Evolutionary conservation across 768 basidiomycete species (phyloP), one percentile per base, ranked within the genome.

Genomic region (Boletus pseudo-olivaceus): DNA sequence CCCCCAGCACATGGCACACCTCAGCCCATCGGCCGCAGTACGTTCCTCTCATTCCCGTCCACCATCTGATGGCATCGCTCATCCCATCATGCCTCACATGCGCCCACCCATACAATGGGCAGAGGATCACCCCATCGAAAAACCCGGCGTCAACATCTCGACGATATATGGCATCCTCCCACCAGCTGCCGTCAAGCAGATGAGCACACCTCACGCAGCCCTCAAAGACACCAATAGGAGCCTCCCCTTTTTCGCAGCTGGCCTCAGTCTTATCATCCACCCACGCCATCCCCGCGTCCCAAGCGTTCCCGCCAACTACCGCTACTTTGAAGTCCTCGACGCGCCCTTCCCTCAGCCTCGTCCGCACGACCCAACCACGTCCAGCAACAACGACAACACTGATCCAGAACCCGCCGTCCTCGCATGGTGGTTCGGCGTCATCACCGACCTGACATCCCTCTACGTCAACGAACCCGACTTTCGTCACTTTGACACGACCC

Each of bases 401-500:
- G 33, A 26, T 15, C 38, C 35, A 26, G 35, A 56, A 44, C 62
- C 59, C 27, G 39, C 41, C 10, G 55, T 64, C 37, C 48, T 63
- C 15, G 64, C 64, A 7, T 67, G 64, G 67, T 69, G 67, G 59
- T 67, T 67, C 9, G 61, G 66, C 27, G 59, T 47, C 12, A 62
- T 61, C 59, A 59, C 53, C 19, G 80, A 82, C 63, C 63, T 83
- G 20, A 81, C 80, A 0, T 82, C 82, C 6, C 72, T 71, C 7
- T 82, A 81, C 63, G 67, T 81, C 32, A 75, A 73, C 64, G 69
- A 70, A 41, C 70, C 74, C 37, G 82, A 82, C 62, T 77, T 72
- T 27, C 37, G 51, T 12, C 75, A 78, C 57, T 82, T 82, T 71
- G 79, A 82, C 64, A 41, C 48, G 11, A 73, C 75, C 9, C 67